Base-by-base conservation (phyloP, 2,329 filamentous ascomycete species). In the Penicillium sp. region DNA sequence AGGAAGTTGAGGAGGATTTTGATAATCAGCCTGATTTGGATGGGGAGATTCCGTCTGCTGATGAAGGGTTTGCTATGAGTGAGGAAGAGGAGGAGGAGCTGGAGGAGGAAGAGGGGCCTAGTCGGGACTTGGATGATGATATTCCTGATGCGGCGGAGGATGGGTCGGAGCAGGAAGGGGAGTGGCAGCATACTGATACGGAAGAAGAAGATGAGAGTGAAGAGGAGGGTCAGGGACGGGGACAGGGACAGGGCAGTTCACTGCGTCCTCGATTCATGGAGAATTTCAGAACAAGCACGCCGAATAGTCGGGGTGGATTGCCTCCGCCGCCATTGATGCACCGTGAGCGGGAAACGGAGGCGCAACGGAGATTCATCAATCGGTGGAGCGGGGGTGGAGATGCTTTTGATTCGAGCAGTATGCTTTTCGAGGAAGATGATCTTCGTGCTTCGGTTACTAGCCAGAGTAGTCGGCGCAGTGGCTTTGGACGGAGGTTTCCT, bases 171-270 rank as follows among this genome's bases (percentile, higher is more conserved):
- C 83, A 85, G 65, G 83, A 80, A 21, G 79, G 75, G 23, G 83
- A 84, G 62, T 91, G 91, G 75, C 88, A 92, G 76, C 88, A 91
- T 68, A 91, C 89, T 8, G 89, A 91, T 72, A 88, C 87, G 2
- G 88, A 91, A 61, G 87, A 80, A 8, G 86, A 87, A 48, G 82
- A 79, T 56, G 75, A 77, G 9, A 72, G 77, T 8, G 71, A 74
- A 14, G 71, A 73, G 28, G 70, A 70, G 26, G 66, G 68, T 16
- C 73, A 76, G 21, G 76, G 11, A 76, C 5, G 72, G 11, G 37
- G 9, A n/a, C 14, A 21, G 34, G 16, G 6, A 5, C 33, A 77
- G 10, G 51, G 51, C 18, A 64, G 61, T 45, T 59, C 68, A 31
- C 45, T 61, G 3, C 65, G 62, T 16, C 61, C 64, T 34, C 66